Conservation (phyloP, 78 protist species). For the Chrysochromulina tobinii region DNA sequence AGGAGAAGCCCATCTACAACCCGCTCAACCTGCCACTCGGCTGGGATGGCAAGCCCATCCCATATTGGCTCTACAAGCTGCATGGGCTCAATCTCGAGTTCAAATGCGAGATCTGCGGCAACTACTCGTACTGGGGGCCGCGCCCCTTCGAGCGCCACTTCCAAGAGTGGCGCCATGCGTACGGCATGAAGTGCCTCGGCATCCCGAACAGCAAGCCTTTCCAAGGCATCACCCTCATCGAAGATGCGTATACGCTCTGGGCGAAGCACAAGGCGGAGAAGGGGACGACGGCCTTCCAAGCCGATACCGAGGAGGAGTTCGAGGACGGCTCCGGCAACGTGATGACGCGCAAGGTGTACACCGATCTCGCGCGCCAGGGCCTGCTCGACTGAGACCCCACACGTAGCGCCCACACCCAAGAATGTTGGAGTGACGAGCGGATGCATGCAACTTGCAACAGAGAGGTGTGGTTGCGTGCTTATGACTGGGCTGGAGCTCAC, state of each 20-base stretch:
- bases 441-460: too few relatives aligned
- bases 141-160: constrained; percentile 89
- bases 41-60: constrained; percentile 98
- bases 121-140: constrained; percentile 78
- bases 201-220: constrained; percentile 66
- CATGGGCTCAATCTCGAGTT: constrained; percentile 89
- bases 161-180: constrained; percentile 85
- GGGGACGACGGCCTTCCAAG: constrained; percentile 28
- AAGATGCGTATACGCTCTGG: constrained; percentile 81
- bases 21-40: constrained; percentile 90
- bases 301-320: constrained; percentile 90
- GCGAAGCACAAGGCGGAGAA: neutral
- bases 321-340: constrained; percentile 93
- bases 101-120: constrained; percentile 97
- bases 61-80: constrained; percentile 94
- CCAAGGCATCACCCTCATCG: constrained; percentile 83
- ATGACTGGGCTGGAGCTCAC: too few relatives aligned
- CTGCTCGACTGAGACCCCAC: constrained; percentile 37
- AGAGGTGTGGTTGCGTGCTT: too few relatives aligned
- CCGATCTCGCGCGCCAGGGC: constrained; percentile 88
- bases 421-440: too few relatives aligned
- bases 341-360: constrained; percentile 81
- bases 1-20: constrained; percentile 43
- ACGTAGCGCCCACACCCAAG: too few relatives aligned
- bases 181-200: constrained; percentile 87